Percentiles rank a stretch among this genome's conserved stretches.
phyloP scores from a whole-genome alignment of 306 rosid genomes.

The Pterocarpus macrocarpus region DNA sequence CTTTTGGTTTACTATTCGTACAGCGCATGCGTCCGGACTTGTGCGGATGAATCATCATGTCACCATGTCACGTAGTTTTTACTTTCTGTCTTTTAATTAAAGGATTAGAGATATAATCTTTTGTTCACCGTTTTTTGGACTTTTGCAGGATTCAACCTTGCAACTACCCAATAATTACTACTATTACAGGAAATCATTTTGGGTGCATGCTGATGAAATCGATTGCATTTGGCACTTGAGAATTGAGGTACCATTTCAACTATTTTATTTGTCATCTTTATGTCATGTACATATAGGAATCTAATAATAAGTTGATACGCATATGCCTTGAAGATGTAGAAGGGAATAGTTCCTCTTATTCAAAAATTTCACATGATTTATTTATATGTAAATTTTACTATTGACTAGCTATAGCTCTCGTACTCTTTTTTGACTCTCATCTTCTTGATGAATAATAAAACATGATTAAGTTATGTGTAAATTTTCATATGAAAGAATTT shows the following conservation, averaged over 20 bases:
- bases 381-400: too few species aligned
- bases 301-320: constrained; percentile 18
- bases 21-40: constrained; percentile 17
- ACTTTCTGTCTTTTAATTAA: background rate
- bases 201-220: constrained; percentile 29
- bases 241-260: background rate
- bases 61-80: constrained; percentile 31
- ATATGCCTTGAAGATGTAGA: background rate
- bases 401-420: too few species aligned
- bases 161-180: constrained; percentile 24
- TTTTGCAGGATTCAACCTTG: constrained; percentile 17
- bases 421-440: too few species aligned
- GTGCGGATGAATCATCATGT: constrained; percentile 35
- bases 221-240: constrained; percentile 17
- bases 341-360: too few species aligned
- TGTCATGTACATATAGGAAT: constrained; percentile 6
- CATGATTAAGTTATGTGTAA: too few species aligned
- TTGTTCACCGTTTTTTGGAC: constrained; percentile 8
- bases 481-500: too few species aligned
- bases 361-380: too few species aligned
- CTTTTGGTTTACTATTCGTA: constrained; percentile 32
- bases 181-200: constrained; percentile 24
- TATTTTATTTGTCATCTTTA: constrained; percentile 32
- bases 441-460: too few species aligned
- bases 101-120: constrained; percentile 13